phyloP scores from a whole-genome alignment of 169 alveolate species.

The Plasmodium inui region DNA sequence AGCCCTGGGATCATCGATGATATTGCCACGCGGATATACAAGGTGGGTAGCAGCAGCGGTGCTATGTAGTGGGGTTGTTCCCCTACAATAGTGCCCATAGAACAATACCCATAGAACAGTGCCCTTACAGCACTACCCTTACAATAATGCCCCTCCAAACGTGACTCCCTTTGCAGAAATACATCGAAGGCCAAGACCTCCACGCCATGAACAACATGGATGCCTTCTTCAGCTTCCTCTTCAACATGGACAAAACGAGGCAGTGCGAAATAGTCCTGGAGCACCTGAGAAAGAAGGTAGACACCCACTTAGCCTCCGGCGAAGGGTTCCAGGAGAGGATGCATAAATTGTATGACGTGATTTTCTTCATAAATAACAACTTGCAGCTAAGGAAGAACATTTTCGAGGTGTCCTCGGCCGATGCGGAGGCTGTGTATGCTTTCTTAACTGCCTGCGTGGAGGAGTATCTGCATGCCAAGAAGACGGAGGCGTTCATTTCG shows the following conservation, averaged over 20 bases:
- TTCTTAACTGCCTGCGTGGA: constrained; percentile 44
- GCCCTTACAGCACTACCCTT: background rate
- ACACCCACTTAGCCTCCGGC: constrained; percentile 3
- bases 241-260: constrained; percentile 37
- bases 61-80: background rate
- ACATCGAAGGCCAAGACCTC: constrained; percentile 39
- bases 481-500: constrained; percentile 10
- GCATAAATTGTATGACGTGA: constrained; percentile 28
- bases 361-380: constrained; percentile 42
- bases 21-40: constrained; percentile 43
- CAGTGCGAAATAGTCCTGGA: constrained; percentile 48
- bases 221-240: constrained; percentile 37
- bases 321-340: constrained; percentile 37
- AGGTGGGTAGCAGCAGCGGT: constrained; percentile 4
- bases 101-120: background rate
- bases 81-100: background rate
- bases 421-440: constrained; percentile 26
- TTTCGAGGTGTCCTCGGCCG: constrained; percentile 17
- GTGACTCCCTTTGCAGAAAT: constrained; percentile 3
- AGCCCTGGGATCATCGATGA: background rate
- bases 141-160: background rate
- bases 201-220: constrained; percentile 49
- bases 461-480: constrained; percentile 35
- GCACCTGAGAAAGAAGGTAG: background rate
- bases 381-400: constrained; percentile 26